Evolutionary conservation across 306 rosid genomes (phyloP), one percentile per base, ranked within the genome.

Genomic region (Canavalia ensiformis): DNA sequence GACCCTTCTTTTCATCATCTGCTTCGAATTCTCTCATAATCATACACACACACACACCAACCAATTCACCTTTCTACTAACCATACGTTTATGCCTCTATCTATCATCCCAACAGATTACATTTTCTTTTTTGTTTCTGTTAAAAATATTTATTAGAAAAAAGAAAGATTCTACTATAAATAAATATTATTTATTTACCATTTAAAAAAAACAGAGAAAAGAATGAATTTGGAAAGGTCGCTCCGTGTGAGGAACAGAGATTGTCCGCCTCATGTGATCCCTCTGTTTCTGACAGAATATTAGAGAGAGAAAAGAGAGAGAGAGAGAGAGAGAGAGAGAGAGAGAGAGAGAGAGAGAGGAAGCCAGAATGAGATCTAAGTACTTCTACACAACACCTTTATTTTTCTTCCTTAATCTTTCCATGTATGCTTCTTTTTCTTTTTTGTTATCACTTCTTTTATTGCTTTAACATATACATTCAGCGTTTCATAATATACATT

Each of bases 1-100:
- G 97, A 89, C 94, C 64, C 97, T 97, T 0, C 34, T 3, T 63
- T 63, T 63, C 68, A 63, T 34, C 25, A 1, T 63, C 28, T 63
- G 50, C 69, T 63, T 37, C 69, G 25, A 18, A 18, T 18, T 18
- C 25, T 63, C 69, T 63, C 29, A 6, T 3, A 62, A 12, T 12
- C 69, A 63, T 30, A 39, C 42, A 2, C 2, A 39, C 4, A 39
- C 4, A 4, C 42, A 39, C 47, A 18, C 25, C 25, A 18, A 18
- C 25, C 25, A 18, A 18, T 18, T 18, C 25, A 18, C 25, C 25
- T 66, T 45, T 65, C 47, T 64, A 39, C 6, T 65, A 7, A 42
- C 52, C 54, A 67, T 44, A 4, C 72, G 35, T 67, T 67, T 44
- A 0, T 67, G 55, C 52, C 72, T 63, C 47, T 28, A 4, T 44